Base-by-base conservation (phyloP, 2,329 filamentous ascomycete species). In the Colletotrichum simmondsii region DNA sequence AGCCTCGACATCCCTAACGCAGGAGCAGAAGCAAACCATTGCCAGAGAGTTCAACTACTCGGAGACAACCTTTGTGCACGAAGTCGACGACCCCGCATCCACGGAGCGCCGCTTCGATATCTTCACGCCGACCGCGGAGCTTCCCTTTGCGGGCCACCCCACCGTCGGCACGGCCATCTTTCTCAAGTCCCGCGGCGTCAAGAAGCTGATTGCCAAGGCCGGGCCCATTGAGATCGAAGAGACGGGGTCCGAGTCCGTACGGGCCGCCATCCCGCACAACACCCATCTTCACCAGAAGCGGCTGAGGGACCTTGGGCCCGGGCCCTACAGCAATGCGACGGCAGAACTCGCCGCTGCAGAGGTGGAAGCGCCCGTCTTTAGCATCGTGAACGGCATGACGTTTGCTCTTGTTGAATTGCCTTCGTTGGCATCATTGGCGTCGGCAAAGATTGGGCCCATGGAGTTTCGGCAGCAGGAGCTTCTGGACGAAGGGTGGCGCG, bases 331-430 rank as follows among this genome's bases (percentile, higher is more conserved):
- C 28, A 24, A 54, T 30, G n/a, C 67, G 3, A 2, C 12, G 1
- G 19, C 28, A 1, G 67, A 58, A 3, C 65, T 74, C 2, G 64
- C 57, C 2, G 53, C 10, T 6, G 74, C 74, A 5, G 84, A 86
- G 80, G 75, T 83, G 37, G 72, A 76, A 12, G 85, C 87, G 10
- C 87, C 88, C 16, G 77, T 90, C 22, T 86, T 91, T 68, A 91
- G 89, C 75, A 89, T 95, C 58, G 93, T 95, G 46, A 90, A 90
- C 57, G 94, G 93, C 60, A 93, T 95, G 91, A 90, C 89, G 1
- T 95, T 95, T 80, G 81, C 90, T n/a, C 87, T 94, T 37, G 84
- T 93, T 16, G 83, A 89, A 75, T 84, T 97, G 26, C 85, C 89
- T 0, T 87, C 86, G 66, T 81, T 94, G 11, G 90, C 90, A 35